Conservation (phyloP, 106 monocot species). For the Allium sativum region DNA sequence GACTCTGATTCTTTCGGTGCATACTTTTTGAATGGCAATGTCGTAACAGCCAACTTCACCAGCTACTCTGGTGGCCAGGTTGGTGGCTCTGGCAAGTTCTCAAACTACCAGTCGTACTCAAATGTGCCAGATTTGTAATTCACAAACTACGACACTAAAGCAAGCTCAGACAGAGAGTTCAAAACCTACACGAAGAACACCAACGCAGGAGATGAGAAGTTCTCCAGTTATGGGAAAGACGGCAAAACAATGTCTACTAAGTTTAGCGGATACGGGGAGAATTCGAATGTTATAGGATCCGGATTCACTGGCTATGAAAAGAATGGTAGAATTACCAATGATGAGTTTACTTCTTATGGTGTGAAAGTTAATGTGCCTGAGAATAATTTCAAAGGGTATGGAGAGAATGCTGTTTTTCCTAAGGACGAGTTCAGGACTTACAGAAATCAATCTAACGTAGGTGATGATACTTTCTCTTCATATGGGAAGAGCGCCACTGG, state of each 20-base stretch:
- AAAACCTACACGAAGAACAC: constrained; percentile 42
- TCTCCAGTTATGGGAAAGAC: constrained; percentile 66
- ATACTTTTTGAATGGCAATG: constrained; percentile 44
- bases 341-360: constrained; percentile 46
- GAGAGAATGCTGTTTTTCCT: constrained; percentile 28
- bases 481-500: constrained; percentile 49
- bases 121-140: constrained; percentile 59
- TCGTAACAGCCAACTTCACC: constrained; percentile 76
- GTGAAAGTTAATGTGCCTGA: constrained; percentile 48
- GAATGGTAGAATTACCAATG: constrained; percentile 20
- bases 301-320: constrained; percentile 52
- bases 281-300: constrained; percentile 54
- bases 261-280: constrained; percentile 49
- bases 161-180: constrained; percentile 34
- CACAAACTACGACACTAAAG: constrained; percentile 60
- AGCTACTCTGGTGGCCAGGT: constrained; percentile 39
- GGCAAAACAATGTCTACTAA: constrained; percentile 18
- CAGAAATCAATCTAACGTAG: constrained; percentile 59
- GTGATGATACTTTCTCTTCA: constrained; percentile 65
- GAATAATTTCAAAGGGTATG: constrained; percentile 71
- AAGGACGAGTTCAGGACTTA: constrained; percentile 40
- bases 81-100: constrained; percentile 46
- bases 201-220: constrained; percentile 67
- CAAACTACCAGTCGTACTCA: constrained; percentile 26
- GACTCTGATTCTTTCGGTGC: constrained; percentile 33